Conservation (phyloP, 2,329 filamentous ascomycete genomes). For the Trichoderma afroharzianum region DNA sequence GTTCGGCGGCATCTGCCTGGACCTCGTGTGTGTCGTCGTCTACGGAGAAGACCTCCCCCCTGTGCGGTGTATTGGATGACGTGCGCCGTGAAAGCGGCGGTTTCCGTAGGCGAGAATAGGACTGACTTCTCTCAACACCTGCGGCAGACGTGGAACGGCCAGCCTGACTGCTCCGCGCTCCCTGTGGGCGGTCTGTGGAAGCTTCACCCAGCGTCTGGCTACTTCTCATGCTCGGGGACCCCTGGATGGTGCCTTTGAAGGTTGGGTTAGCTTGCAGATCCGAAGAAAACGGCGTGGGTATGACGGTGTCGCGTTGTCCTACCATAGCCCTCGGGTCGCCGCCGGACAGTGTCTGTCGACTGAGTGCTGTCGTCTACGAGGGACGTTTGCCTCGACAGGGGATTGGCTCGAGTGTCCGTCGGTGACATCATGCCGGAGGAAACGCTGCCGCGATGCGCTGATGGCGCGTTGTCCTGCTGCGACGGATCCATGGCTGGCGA, state of each 20-base stretch:
- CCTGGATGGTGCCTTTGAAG: conserved; percentile 27
- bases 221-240: conserved; percentile 26
- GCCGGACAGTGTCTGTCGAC: conserved; percentile 58
- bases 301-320: conserved; percentile 22
- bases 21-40: conserved; percentile 85
- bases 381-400: conserved; percentile 35
- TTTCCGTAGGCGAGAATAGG: conserved; percentile 58
- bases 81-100: conserved; percentile 69
- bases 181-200: conserved; percentile 34
- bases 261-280: not conserved
- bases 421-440: conserved; percentile 43
- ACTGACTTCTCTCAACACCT: conserved; percentile 45
- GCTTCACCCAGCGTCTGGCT: conserved; percentile 35
- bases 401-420: conserved; percentile 44
- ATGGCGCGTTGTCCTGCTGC: conserved; percentile 31
- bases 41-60: conserved; percentile 83
- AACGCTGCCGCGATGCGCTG: conserved; percentile 35
- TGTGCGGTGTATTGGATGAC: conserved; percentile 74
- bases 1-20: conserved; percentile 59
- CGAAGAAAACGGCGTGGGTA: not conserved
- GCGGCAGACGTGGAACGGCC: conserved; percentile 40
- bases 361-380: conserved; percentile 45
- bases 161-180: conserved; percentile 30
- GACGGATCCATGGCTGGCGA: conserved; percentile 43
- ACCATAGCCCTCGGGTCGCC: conserved; percentile 59